Base-by-base conservation (phyloP, 1,284 basidiomycete genomes). In the Ganoderma resinaceum region DNA sequence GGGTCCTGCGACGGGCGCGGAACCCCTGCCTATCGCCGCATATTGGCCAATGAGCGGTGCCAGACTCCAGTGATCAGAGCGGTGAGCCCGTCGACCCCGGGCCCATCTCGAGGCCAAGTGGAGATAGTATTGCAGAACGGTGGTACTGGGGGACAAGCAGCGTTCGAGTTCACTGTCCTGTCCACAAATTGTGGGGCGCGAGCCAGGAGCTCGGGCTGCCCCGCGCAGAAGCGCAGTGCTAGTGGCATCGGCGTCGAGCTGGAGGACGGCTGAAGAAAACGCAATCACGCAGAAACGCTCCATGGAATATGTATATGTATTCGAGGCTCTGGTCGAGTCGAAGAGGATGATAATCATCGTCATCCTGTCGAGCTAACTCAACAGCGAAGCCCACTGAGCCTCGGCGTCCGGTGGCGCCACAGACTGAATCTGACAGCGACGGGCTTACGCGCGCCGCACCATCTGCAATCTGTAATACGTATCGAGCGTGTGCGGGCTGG, bases 401-500 rank as follows among this genome's bases (percentile, higher is more conserved):
- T 55, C 46, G 46, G 46, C 2, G 29, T 55, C 18, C 29, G 31
- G 29, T 55, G 53, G n/a, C 29, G 53, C 53, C 53, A 33, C 31
- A 55, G 40, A n/a, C 46, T 49, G 46, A 26, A 42, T 42, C 4
- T 49, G 46, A 49, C 52, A 33, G 52, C 52, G 29, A 55, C 33
- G 52, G 29, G 52, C 14, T n/a, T 35, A n/a, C 20, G 55, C 55
- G 55, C 55, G 55, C 55, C 55, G 55, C 55, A 58, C 31, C 12
- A 18, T 16, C 52, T 23, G 20, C 8, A n/a, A 7, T 18, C 5
- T 9, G 33, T 23, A 6, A 23, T 31, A 26, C 16, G 46, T 26
- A 49, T 49, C 46, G 31, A 53, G 52, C 26, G 52, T 31, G 29
- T n/a, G n/a, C n/a, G n/a, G n/a, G n/a, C 29, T 26, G 23, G 52